A percentile compares a stretch with the other conserved stretches of the same genome.
Evolutionary conservation across 192 early-diverging fungal genomes (phyloP).

Genomic region (Dimargaris xerosporica): DNA sequence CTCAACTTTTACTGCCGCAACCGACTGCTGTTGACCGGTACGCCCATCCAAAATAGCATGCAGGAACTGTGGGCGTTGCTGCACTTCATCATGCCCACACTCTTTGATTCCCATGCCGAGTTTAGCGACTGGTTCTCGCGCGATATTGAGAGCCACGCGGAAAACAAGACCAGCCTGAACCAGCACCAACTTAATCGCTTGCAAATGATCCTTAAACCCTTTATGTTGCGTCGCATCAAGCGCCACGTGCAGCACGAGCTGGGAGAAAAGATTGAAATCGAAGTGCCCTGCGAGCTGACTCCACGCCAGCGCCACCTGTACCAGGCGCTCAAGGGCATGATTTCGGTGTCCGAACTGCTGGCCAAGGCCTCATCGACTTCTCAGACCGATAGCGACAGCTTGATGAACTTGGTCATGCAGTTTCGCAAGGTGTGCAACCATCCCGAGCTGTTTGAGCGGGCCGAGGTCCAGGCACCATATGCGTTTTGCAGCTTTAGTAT

Average conservation of each 20-base stretch:
- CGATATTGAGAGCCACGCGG: slow-evolving; percentile 80
- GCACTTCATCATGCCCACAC: slow-evolving; percentile 90
- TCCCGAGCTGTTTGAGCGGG: slow-evolving; percentile 76
- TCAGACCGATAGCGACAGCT: slow-evolving; percentile 54
- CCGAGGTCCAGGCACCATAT: slow-evolving; percentile 60
- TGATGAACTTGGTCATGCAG: slow-evolving; percentile 93
- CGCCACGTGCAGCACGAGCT: slow-evolving; percentile 80
- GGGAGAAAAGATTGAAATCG: slow-evolving; percentile 79
- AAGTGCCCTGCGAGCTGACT: slow-evolving; percentile 64
- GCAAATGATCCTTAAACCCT: slow-evolving; percentile 89
- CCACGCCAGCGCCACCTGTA: slow-evolving; percentile 58
- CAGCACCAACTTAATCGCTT: slow-evolving; percentile 69
- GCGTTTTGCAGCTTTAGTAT: slow-evolving; percentile 38
- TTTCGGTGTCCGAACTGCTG: slow-evolving; percentile 59
- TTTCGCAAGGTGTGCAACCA: slow-evolving; percentile 84
- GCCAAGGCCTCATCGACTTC: slow-evolving; percentile 43
- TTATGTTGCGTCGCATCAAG: slow-evolving; percentile 85
- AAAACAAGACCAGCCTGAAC: slow-evolving; percentile 65
- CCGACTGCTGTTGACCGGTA: slow-evolving; percentile 74
- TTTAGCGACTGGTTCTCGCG: slow-evolving; percentile 91
- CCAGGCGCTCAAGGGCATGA: slow-evolving; percentile 57
- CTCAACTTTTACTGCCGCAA: slow-evolving; percentile 75
- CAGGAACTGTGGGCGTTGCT: slow-evolving; percentile 86
- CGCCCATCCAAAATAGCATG: slow-evolving; percentile 90
- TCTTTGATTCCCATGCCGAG: slow-evolving; percentile 86